Evolutionary conservation across 805 yeast genomes (phyloP).

Genomic region (Ogataea sp.): DNA sequence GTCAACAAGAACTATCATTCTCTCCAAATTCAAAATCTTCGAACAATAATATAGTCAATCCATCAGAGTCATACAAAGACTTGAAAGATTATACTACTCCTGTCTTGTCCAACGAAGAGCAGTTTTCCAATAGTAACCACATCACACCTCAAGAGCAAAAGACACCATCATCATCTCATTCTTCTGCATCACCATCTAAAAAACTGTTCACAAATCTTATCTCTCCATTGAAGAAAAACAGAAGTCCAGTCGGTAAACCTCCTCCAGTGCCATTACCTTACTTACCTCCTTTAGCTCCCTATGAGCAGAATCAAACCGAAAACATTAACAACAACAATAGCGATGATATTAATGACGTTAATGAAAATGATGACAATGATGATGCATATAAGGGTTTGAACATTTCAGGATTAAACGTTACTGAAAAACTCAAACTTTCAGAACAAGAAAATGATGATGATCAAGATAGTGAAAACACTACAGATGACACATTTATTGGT

Average conservation of each 20-base stretch:
- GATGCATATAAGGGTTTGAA: conserved; percentile 12
- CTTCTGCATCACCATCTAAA: background rate
- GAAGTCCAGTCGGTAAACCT: background rate
- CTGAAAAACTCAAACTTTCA: background rate
- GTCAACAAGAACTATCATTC: background rate
- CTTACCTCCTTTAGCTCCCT: background rate
- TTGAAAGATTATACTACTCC: background rate
- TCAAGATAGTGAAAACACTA: background rate
- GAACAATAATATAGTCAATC: background rate
- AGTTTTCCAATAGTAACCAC: background rate
- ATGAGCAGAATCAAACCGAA: background rate
- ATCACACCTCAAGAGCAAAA: too few relatives aligned
- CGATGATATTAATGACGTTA: background rate
- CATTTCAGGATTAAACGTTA: conserved; percentile 10
- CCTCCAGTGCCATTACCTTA: conserved; percentile 1
- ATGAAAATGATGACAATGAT: background rate
- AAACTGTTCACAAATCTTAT: background rate
- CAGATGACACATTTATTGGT: background rate
- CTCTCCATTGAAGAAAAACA: background rate
- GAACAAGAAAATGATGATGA: background rate
- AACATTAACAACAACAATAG: background rate
- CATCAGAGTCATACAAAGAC: background rate
- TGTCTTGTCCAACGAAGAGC: background rate
- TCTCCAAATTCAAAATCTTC: background rate
- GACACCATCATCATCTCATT: too few relatives aligned